These are phyloP conservation scores for Phytophthora podocarpi DNA, from an alignment of 352 stramenopile genomes.

Conservation along the genomic window DNA sequence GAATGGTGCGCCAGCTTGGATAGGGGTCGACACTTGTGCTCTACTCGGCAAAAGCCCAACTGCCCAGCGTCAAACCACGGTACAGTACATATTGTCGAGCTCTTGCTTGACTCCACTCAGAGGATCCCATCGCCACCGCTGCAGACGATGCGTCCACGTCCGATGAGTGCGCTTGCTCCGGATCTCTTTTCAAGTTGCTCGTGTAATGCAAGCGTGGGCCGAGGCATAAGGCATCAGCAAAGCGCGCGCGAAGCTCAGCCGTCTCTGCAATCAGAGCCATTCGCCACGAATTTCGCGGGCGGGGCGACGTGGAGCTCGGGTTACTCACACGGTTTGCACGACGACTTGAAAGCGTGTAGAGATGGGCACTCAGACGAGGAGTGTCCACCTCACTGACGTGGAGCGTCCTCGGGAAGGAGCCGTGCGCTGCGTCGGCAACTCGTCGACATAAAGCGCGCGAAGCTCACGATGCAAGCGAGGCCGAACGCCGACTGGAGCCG, in stretches of 20 bases:
- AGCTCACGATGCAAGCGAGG: slow-evolving; percentile 1
- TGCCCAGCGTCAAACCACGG: slow-evolving; percentile 20
- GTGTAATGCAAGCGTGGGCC: slow-evolving; percentile 23
- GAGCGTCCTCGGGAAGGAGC: slow-evolving; percentile 9
- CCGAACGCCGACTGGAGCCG: slow-evolving; percentile 4
- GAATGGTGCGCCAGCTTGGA: slow-evolving; percentile 6
- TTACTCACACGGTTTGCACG: slow-evolving; percentile 6
- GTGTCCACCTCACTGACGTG: slow-evolving; percentile 21
- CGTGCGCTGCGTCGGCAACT: slow-evolving; percentile 3
- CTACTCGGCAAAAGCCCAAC: slow-evolving; percentile 34
- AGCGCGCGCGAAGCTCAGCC: slow-evolving; percentile 9
- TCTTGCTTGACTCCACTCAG: neutral
- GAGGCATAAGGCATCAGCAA: slow-evolving; percentile 28
- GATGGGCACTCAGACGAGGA: slow-evolving; percentile 25
- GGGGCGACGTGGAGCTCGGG: neutral
- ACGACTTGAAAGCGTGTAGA: slow-evolving; percentile 6
- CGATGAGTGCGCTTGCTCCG: slow-evolving; percentile 38
- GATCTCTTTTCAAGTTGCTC: slow-evolving; percentile 36
- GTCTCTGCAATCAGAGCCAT: slow-evolving; percentile 36
- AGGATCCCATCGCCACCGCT: neutral
- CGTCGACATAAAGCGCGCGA: slow-evolving; percentile 20
- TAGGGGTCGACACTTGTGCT: slow-evolving; percentile 23
- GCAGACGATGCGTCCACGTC: slow-evolving; percentile 9
- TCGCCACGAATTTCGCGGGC: neutral
- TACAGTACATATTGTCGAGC: slow-evolving; percentile 8